Evolutionary conservation across 164 flowering plant species (phyloP).

Genomic region (Buxus sempervirens): DNA sequence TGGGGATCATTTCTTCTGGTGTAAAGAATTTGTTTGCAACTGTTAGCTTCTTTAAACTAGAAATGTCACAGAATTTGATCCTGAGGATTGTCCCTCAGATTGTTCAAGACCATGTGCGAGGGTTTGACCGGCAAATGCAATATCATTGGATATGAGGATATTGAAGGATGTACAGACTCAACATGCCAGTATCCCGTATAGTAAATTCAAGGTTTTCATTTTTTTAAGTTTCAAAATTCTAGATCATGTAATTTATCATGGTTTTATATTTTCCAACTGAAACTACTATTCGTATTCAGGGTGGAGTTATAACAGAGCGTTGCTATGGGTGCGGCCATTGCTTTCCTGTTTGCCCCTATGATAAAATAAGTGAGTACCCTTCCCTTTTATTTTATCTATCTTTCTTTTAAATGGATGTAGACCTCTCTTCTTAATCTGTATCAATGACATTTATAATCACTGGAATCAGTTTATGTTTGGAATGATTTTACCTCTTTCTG

Average conservation of each 20-base stretch:
- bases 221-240: background rate
- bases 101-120: constrained; percentile 75
- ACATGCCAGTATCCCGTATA: constrained; percentile 1
- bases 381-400: background rate
- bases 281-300: constrained; percentile 31
- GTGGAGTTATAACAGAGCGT: constrained; percentile 70
- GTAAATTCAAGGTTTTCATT: constrained; percentile 31
- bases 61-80: constrained; percentile 64
- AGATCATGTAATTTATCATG: background rate
- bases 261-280: background rate
- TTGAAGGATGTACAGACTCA: constrained; percentile 8
- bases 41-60: background rate
- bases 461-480: too few species aligned
- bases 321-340: constrained; percentile 96
- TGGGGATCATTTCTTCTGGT: background rate
- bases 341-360: constrained; percentile 78
- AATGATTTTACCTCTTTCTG: too few species aligned
- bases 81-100: constrained; percentile 68
- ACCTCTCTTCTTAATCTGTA: too few species aligned
- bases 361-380: constrained; percentile 61
- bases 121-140: constrained; percentile 91
- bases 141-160: constrained; percentile 23
- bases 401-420: too few species aligned
- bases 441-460: too few species aligned
- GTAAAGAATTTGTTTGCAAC: background rate